Conservation (phyloP, 495 filamentous ascomycete species). For the Monascus purpureus region DNA sequence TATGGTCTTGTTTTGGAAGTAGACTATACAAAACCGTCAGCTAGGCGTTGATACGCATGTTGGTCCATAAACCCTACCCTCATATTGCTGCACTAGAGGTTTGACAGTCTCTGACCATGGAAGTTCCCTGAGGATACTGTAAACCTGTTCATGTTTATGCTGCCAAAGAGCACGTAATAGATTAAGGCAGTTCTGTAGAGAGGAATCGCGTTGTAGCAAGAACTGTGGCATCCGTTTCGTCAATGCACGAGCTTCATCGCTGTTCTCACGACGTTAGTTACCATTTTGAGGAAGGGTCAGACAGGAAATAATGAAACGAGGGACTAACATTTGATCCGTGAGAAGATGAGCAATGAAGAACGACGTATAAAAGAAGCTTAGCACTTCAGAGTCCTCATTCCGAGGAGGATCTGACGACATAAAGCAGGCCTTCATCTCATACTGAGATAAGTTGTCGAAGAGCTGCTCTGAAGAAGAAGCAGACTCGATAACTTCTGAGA, state of each 20-base stretch:
- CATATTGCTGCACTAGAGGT: conserved; percentile 28
- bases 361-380: conserved; percentile 34
- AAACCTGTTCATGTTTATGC: conserved; percentile 27
- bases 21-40: conserved; percentile 10
- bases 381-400: conserved; percentile 12
- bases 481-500: conserved; percentile 22
- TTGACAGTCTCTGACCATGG: conserved; percentile 29
- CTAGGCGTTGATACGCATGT: background rate
- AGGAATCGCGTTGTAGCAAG: conserved; percentile 22
- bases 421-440: conserved; percentile 29
- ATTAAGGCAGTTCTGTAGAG: conserved; percentile 29
- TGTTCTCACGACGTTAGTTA: conserved; percentile 9
- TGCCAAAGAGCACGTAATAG: conserved; percentile 39
- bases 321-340: conserved; percentile 33
- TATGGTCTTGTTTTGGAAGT: conserved; percentile 35
- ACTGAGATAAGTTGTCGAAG: conserved; percentile 28
- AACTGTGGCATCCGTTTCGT: conserved; percentile 31
- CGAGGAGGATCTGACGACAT: conserved; percentile 10
- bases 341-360: conserved; percentile 40
- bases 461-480: conserved; percentile 25
- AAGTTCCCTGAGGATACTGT: conserved; percentile 23
- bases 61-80: conserved; percentile 18
- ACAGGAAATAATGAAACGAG: background rate
- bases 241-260: conserved; percentile 38
- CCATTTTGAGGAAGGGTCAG: background rate